Evolutionary conservation across 2,329 filamentous ascomycete species (phyloP).

Genomic region (Tolypocladium nubicola): DNA sequence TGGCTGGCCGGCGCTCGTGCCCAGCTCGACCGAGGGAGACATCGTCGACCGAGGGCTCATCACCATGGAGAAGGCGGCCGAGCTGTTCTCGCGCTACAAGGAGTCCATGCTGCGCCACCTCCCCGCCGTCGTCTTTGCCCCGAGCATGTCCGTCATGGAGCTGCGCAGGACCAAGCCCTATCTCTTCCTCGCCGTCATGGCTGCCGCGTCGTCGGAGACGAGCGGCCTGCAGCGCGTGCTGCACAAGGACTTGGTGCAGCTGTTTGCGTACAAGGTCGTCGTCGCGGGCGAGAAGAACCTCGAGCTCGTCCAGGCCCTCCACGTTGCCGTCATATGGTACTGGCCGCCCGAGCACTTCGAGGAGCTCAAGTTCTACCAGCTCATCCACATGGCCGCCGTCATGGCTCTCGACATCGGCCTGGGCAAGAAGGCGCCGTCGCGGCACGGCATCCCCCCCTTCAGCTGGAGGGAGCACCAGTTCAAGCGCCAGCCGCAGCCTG

Average conservation of each 20-base stretch:
- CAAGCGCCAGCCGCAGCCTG: constrained; percentile 30
- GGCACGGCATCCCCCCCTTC: constrained; percentile 11
- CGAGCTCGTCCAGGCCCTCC: constrained; percentile 70
- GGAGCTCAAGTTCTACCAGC: constrained; percentile 82
- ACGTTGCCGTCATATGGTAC: constrained; percentile 74
- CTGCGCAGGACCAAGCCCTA: constrained; percentile 50
- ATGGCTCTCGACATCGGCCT: constrained; percentile 81
- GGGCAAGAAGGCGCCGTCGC: constrained; percentile 29
- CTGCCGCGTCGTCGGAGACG: constrained; percentile 50
- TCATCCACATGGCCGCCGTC: constrained; percentile 69
- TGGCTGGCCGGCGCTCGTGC: neutral
- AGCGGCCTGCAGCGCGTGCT: constrained; percentile 49
- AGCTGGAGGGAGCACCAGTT: constrained; percentile 31
- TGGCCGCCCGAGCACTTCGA: constrained; percentile 73
- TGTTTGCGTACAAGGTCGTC: constrained; percentile 65
- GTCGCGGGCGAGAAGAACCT: constrained; percentile 70
- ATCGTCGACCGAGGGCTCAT: constrained; percentile 50
- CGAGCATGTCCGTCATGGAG: constrained; percentile 40
- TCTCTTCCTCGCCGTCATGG: constrained; percentile 62
- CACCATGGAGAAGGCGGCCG: constrained; percentile 40
- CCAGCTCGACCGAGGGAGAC: constrained; percentile 21
- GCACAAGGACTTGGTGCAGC: constrained; percentile 58
- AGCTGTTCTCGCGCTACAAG: constrained; percentile 48
- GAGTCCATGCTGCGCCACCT: constrained; percentile 50
- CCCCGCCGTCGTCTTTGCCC: constrained; percentile 50